Conservation (phyloP, 768 basidiomycete species). For the Tylopilus sp. region DNA sequence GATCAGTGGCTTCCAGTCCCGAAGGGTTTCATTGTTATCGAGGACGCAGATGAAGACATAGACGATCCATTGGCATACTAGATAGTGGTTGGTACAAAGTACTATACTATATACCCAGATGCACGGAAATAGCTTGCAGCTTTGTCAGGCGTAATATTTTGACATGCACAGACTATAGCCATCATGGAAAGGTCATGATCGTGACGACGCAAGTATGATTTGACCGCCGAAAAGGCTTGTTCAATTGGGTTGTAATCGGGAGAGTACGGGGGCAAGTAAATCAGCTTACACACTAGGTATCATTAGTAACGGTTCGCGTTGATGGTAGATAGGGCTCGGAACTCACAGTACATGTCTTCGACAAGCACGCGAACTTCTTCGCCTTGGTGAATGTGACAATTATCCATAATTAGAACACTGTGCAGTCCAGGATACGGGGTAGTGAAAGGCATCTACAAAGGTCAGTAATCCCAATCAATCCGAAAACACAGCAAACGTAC, state of each 20-base stretch:
- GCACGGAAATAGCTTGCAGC: constrained; percentile 1
- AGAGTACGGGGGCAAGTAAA: background rate
- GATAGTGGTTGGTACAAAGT: background rate
- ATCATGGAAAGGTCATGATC: background rate
- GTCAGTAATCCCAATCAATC: background rate
- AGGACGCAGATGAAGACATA: background rate
- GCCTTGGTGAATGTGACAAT: constrained; percentile 17
- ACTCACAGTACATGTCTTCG: constrained; percentile 16
- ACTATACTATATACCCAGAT: constrained; percentile 1
- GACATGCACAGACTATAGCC: background rate
- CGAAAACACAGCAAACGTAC: background rate
- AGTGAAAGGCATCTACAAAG: constrained; percentile 1
- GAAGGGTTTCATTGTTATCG: background rate
- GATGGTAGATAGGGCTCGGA: too few relatives aligned
- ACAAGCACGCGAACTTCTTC: constrained; percentile 10
- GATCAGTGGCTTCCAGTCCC: background rate
- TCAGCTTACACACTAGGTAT: constrained; percentile 14
- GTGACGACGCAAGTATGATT: background rate
- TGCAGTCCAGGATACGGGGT: background rate
- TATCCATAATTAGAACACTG: constrained; percentile 24
- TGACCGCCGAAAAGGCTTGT: constrained; percentile 12
- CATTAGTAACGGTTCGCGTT: background rate
- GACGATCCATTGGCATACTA: too few relatives aligned
- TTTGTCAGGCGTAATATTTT: constrained; percentile 1
- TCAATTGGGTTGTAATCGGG: background rate